These are phyloP conservation scores for Hygrophila difformis DNA, from an alignment of 257 asterid genomes.

Conservation along the genomic window DNA sequence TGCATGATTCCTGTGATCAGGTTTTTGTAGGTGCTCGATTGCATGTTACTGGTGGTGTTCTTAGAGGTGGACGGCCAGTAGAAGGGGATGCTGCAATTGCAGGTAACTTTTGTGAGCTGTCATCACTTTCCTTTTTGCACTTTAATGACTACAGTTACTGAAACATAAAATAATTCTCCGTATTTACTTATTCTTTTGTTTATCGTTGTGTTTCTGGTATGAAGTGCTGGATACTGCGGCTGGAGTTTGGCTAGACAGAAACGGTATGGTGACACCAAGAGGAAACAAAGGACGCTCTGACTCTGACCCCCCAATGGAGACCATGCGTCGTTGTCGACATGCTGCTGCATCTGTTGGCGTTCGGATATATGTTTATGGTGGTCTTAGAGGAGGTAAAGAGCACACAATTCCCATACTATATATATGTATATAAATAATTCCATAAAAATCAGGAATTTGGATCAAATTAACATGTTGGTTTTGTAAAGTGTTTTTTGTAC, in stretches of 20 bases:
- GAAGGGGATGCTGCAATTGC: constrained; percentile 89
- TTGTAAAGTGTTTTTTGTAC: no score
- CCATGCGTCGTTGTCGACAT: constrained; percentile 95
- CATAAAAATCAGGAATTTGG: no score
- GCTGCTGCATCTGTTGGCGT: constrained; percentile 98
- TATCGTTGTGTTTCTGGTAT: constrained; percentile 21
- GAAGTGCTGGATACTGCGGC: constrained; percentile 97
- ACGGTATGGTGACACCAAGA: constrained; percentile 82
- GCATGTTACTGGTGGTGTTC: constrained; percentile 98
- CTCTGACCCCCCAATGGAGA: constrained; percentile 60
- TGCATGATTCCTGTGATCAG: constrained; percentile 33
- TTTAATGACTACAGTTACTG: constrained; percentile 15
- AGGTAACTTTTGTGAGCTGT: constrained; percentile 48
- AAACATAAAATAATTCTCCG: constrained; percentile 7
- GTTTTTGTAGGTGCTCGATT: constrained; percentile 97
- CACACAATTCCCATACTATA: not conserved
- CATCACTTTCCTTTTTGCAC: constrained; percentile 15
- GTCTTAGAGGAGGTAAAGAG: constrained; percentile 80
- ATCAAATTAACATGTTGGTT: no score
- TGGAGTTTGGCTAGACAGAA: constrained; percentile 94
- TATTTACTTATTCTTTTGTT: not conserved
- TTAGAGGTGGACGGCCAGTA: constrained; percentile 94
- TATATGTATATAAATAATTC: no score
- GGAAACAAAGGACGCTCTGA: constrained; percentile 54
- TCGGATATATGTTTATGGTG: constrained; percentile 78